Evolutionary conservation across 306 rosid species (phyloP), one percentile per base, ranked within the genome.

Genomic region (Betula pendula): DNA sequence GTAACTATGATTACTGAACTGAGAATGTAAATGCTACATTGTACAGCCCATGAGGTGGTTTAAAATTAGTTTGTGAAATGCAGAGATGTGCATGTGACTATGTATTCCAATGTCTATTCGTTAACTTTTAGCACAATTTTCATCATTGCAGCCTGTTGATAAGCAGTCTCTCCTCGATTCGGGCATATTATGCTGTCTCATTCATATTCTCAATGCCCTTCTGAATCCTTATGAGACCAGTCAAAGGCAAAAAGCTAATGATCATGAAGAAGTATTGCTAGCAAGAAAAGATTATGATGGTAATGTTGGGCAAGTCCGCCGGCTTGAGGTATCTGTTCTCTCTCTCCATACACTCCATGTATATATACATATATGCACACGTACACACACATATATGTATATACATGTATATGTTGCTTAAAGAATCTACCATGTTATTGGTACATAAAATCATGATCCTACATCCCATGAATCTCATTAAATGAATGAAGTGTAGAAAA

Each of bases 91-190:
- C 69, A 62, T 33, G 69, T 6, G 13, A 6, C 42, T 62, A 33
- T 19, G 42, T 44, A 51, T 74, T 59, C 53, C 59, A 35, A 53
- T 53, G 33, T 33, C 33, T 31, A 29, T 62, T 2, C 19, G 0
- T 17, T 65, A 65, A 22, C 8, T 19, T 35, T 65, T 65, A 17
- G 9, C 4, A 9, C 17, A 65, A 35, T 20, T 65, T 65, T 65
- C 4, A 19, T 65, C 13, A 6, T 81, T 86, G 87, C 96, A 96
- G 99, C 98, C 98, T 68, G 83, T 91, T 71, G 99, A 93, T 88
- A 96, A 96, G 79, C 97, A 93, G 85, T 96, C 97, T 81, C 94
- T 96, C 84, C 99, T 96, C 47, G 99, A 93, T 87, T 96, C 99
- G 70, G 99, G 99, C 70, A 93, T 96, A 84, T 91, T 96, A 68